phyloP scores from a whole-genome alignment of 1,139 yeast genomes.

The Meyerozyma guilliermondii region DNA sequence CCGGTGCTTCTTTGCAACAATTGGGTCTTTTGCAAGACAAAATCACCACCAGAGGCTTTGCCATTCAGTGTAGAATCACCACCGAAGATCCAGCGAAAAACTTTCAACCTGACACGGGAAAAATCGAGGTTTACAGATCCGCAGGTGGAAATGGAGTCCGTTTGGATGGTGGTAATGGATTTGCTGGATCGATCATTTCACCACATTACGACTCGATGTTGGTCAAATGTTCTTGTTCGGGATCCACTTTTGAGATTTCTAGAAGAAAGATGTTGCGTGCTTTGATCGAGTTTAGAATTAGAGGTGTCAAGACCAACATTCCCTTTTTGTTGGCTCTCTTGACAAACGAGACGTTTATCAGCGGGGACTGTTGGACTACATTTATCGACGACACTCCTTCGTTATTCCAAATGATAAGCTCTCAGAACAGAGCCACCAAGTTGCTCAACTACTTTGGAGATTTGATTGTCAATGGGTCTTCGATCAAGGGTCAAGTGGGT shows the following conservation, averaged over 20 bases:
- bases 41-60: conserved; percentile 94
- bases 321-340: conserved; percentile 92
- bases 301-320: conserved; percentile 98
- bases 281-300: conserved; percentile 91
- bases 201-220: conserved; percentile 98
- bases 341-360: conserved; percentile 85
- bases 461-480: conserved; percentile 89
- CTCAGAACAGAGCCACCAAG: conserved; percentile 96
- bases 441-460: conserved; percentile 86
- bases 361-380: conserved; percentile 95
- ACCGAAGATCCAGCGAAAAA: conserved; percentile 96
- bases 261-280: conserved; percentile 97
- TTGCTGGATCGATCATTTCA: conserved; percentile 96
- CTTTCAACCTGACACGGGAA: conserved; percentile 98
- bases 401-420: conserved; percentile 88
- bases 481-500: conserved; percentile 93
- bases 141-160: conserved; percentile 99
- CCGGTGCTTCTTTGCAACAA: conserved; percentile 92
- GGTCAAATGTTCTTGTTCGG: conserved; percentile 95
- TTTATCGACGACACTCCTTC: conserved; percentile 97
- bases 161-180: conserved; percentile 98
- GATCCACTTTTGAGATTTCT: conserved; percentile 93
- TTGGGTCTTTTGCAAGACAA: conserved; percentile 90
- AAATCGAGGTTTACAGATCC: conserved; percentile 95
- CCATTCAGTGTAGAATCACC: conserved; percentile 98